A percentile compares a stretch with the other conserved stretches of the same genome.
Evolutionary conservation across 306 rosid species (phyloP).

Genomic region (Lathyrus aphaca): DNA sequence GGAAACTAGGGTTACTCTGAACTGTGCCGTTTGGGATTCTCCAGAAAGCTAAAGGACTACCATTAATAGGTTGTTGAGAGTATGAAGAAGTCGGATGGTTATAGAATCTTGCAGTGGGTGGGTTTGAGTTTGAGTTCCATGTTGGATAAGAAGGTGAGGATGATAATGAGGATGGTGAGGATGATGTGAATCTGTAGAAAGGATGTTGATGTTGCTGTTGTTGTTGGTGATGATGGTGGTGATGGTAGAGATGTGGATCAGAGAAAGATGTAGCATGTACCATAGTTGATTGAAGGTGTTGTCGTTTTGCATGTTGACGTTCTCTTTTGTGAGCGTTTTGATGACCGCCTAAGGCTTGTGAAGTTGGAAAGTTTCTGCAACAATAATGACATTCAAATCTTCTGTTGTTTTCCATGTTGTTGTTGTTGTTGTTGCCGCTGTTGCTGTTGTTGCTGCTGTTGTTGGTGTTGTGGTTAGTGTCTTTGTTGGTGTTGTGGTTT

Average conservation of each 20-base stretch:
- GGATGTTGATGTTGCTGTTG: conserved; percentile 43
- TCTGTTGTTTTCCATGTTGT: conserved; percentile 62
- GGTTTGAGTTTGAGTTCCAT: conserved; percentile 44
- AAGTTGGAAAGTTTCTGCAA: conserved; percentile 90
- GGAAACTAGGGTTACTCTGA: conserved; percentile 30
- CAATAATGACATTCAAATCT: conserved; percentile 94
- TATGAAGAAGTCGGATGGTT: conserved; percentile 18
- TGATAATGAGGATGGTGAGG: conserved; percentile 32
- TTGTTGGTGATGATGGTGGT: conserved; percentile 12
- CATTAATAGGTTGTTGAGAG: conserved; percentile 28
- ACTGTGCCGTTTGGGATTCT: conserved; percentile 7
- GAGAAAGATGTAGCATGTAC: conserved; percentile 54
- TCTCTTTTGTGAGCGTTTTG: conserved; percentile 96
- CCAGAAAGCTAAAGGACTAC: conserved; percentile 33
- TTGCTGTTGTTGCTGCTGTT: conserved; percentile 5
- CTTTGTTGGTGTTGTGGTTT: too few relatives aligned
- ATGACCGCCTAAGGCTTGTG: conserved; percentile 95
- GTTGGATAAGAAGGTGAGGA: conserved; percentile 51
- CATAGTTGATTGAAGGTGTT: conserved; percentile 81
- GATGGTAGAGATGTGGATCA: conserved; percentile 54
- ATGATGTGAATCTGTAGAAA: conserved; percentile 55
- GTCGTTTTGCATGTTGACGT: conserved; percentile 88
- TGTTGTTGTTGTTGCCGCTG: background rate
- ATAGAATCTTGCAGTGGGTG: conserved; percentile 47
- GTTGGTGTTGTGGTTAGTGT: conserved; percentile 14